A percentile compares a stretch with the other conserved stretches of the same genome.
phyloP scores from a whole-genome alignment of 1,139 yeast genomes.

The Wickerhamomyces sp. region DNA sequence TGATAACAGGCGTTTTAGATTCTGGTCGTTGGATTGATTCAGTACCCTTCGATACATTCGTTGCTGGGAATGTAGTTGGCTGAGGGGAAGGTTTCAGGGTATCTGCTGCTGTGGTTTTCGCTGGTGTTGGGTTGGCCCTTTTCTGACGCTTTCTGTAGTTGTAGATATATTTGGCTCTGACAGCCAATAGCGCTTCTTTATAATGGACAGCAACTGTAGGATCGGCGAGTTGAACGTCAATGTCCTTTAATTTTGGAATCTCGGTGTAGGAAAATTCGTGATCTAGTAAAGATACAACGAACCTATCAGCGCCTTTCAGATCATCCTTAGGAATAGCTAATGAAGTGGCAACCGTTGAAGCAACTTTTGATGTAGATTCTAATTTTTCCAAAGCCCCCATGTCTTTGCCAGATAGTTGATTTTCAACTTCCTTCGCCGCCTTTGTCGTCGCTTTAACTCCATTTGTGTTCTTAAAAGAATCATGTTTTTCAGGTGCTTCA shows the following conservation, averaged over 20 bases:
- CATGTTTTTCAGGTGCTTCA: neutral
- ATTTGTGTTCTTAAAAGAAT: no score
- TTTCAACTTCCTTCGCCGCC: neutral
- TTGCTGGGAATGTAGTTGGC: neutral
- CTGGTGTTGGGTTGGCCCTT: slow-evolving; percentile 1
- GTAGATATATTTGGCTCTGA: slow-evolving; percentile 10
- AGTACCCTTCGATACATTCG: neutral
- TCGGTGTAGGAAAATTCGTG: slow-evolving; percentile 8
- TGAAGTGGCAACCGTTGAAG: neutral
- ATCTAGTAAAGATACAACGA: slow-evolving; percentile 1
- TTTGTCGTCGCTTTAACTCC: neutral
- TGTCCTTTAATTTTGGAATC: slow-evolving; percentile 6
- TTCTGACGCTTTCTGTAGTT: slow-evolving; percentile 14
- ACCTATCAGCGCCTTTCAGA: neutral
- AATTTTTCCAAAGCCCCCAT: neutral
- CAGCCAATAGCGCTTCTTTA: slow-evolving; percentile 1
- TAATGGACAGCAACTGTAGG: slow-evolving; percentile 2
- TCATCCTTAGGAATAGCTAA: neutral
- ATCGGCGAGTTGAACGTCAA: slow-evolving; percentile 6
- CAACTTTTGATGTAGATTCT: neutral
- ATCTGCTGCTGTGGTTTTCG: neutral
- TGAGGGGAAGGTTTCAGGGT: neutral
- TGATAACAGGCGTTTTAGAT: slow-evolving; percentile 21
- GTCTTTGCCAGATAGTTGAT: neutral
- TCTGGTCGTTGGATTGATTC: slow-evolving; percentile 18